Conservation (phyloP, 352 stramenopile genomes). For the Pythium insidiosum region DNA sequence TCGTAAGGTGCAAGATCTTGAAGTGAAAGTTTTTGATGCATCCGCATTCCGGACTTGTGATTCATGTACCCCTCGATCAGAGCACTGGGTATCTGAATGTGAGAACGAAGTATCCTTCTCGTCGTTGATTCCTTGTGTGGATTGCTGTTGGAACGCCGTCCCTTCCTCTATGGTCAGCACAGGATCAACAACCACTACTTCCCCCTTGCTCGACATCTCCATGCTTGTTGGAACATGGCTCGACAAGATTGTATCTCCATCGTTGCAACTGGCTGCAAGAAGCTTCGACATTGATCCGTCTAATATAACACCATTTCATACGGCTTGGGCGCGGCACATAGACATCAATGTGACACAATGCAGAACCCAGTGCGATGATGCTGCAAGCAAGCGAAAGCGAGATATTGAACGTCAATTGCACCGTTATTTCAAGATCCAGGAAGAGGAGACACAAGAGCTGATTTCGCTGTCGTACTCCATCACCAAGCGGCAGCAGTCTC, state of each 20-base stretch:
- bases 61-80: too few species aligned
- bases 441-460: slow-evolving; percentile 22
- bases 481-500: slow-evolving; percentile 7
- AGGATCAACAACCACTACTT: neutral
- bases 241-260: slow-evolving; percentile 10
- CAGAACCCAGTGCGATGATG: slow-evolving; percentile 15
- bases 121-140: too few species aligned
- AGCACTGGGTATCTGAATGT: too few species aligned
- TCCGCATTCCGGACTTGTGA: too few species aligned
- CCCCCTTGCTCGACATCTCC: neutral
- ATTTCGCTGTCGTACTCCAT: slow-evolving; percentile 11
- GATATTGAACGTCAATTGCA: slow-evolving; percentile 18
- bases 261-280: slow-evolving; percentile 10
- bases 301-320: slow-evolving; percentile 8
- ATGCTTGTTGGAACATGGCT: slow-evolving; percentile 16
- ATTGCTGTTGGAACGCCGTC: too few species aligned
- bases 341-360: neutral
- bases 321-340: slow-evolving; percentile 4
- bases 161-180: too few species aligned
- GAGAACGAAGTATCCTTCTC: too few species aligned
- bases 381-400: slow-evolving; percentile 9
- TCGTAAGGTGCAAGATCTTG: neutral
- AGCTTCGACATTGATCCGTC: slow-evolving; percentile 23
- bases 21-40: slow-evolving; percentile 11
- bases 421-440: slow-evolving; percentile 23